Conservation (phyloP, 2,329 filamentous ascomycete genomes). For the Fusarium zealandicum region DNA sequence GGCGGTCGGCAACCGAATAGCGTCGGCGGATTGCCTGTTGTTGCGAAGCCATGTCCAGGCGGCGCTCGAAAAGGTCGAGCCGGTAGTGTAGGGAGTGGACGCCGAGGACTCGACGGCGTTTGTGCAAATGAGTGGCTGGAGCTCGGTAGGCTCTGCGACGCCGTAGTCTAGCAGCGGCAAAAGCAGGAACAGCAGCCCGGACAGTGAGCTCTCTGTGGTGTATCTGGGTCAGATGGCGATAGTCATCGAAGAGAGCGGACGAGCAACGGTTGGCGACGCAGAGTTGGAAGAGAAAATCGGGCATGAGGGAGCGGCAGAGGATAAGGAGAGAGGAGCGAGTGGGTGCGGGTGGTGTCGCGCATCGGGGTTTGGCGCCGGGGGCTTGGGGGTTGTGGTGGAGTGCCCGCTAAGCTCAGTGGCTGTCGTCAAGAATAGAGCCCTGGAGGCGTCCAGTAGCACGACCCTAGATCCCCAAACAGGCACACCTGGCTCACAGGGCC, state of each 20-base stretch:
- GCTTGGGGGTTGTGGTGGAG: constrained; percentile 29
- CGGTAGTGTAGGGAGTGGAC: constrained; percentile 43
- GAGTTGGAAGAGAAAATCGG: constrained; percentile 54
- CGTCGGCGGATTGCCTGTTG: constrained; percentile 51
- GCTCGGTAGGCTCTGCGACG: constrained; percentile 48
- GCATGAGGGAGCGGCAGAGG: constrained; percentile 52
- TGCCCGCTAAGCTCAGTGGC: constrained; percentile 25
- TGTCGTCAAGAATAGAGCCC: constrained; percentile 33
- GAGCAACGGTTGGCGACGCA: constrained; percentile 57
- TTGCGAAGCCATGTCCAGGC: constrained; percentile 45
- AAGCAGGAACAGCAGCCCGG: constrained; percentile 52
- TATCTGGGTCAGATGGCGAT: constrained; percentile 50
- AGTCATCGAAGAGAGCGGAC: constrained; percentile 55
- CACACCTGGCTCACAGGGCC: constrained; percentile 1
- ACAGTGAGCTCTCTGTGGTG: constrained; percentile 53
- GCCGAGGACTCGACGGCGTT: constrained; percentile 46
- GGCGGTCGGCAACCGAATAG: constrained; percentile 49
- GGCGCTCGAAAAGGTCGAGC: constrained; percentile 35
- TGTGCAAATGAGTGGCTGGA: constrained; percentile 49
- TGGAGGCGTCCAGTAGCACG: constrained; percentile 33
- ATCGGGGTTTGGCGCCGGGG: constrained; percentile 38
- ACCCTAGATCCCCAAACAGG: constrained; percentile 32
- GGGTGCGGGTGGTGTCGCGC: constrained; percentile 36
- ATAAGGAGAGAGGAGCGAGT: constrained; percentile 38
- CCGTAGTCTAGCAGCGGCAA: constrained; percentile 50